A percentile compares a stretch with the other conserved stretches of the same genome.
phyloP scores from a whole-genome alignment of 2,329 filamentous ascomycete genomes.

The Amphichorda felina region DNA sequence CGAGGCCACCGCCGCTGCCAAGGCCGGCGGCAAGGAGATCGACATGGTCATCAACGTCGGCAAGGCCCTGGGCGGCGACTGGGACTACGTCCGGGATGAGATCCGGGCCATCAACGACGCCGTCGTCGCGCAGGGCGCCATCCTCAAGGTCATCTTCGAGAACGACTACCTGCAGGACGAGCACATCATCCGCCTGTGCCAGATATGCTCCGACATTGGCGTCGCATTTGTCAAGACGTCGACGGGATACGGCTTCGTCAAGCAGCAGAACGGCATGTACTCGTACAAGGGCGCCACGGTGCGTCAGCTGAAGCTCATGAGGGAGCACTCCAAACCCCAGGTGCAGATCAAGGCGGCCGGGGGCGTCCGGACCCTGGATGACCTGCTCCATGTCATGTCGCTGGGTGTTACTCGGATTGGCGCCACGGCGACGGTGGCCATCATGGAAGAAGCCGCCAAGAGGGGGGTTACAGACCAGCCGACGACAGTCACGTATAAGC shows the following conservation, averaged over 20 bases:
- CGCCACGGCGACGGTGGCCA: slow-evolving; percentile 39
- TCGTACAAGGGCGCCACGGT: slow-evolving; percentile 41
- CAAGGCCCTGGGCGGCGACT: slow-evolving; percentile 41
- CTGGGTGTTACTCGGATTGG: slow-evolving; percentile 44
- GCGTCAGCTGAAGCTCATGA: slow-evolving; percentile 40
- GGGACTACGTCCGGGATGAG: slow-evolving; percentile 42
- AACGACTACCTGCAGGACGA: slow-evolving; percentile 41
- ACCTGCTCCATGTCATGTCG: slow-evolving; percentile 39
- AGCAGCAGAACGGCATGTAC: slow-evolving; percentile 36
- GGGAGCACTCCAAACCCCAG: slow-evolving; percentile 23
- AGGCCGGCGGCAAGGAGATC: slow-evolving; percentile 38
- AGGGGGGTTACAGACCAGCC: slow-evolving; percentile 29
- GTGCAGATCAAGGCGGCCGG: slow-evolving; percentile 48
- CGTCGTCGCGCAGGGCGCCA: slow-evolving; percentile 28
- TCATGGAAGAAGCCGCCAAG: slow-evolving; percentile 39
- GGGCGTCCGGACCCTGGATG: slow-evolving; percentile 43
- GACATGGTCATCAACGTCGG: slow-evolving; percentile 52
- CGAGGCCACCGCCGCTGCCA: slow-evolving; percentile 35
- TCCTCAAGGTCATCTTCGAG: slow-evolving; percentile 51
- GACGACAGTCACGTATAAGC: slow-evolving; percentile 5
- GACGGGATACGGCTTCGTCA: slow-evolving; percentile 49
- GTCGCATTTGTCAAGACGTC: slow-evolving; percentile 51
- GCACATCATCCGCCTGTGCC: slow-evolving; percentile 38
- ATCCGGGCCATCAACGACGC: slow-evolving; percentile 36
- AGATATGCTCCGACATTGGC: slow-evolving; percentile 35